phyloP scores from a whole-genome alignment of 345 rosid species.

The Clarkia xantiana region DNA sequence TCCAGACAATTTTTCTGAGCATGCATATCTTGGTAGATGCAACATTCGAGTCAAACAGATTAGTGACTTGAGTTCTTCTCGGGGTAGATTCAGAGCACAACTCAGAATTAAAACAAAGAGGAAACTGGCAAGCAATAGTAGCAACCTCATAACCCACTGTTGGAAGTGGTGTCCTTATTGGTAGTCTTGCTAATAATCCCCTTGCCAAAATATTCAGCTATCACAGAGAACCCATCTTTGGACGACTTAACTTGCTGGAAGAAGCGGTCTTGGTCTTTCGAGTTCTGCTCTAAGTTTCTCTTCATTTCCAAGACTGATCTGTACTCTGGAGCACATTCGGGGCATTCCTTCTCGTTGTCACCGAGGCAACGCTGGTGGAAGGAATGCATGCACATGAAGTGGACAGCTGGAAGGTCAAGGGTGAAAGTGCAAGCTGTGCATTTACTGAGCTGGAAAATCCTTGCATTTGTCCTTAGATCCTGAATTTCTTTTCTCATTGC shows the following conservation, averaged over 20 bases:
- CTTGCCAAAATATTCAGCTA: slow-evolving; percentile 93
- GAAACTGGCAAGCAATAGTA: neutral
- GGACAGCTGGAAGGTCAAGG: slow-evolving; percentile 94
- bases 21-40: no score
- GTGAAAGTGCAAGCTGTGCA: slow-evolving; percentile 93
- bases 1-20: no score
- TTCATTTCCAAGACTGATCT: slow-evolving; percentile 78
- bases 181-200: slow-evolving; percentile 83
- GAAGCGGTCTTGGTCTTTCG: slow-evolving; percentile 73
- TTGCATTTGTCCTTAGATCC: slow-evolving; percentile 88
- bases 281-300: slow-evolving; percentile 82
- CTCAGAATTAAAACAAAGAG: neutral
- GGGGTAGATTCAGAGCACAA: neutral
- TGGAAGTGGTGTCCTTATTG: slow-evolving; percentile 16
- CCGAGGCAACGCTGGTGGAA: slow-evolving; percentile 97
- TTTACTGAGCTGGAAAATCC: slow-evolving; percentile 99
- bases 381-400: slow-evolving; percentile 98
- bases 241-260: slow-evolving; percentile 84
- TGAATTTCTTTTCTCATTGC: slow-evolving; percentile 89
- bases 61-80: no score
- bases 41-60: no score
- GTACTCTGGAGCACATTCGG: slow-evolving; percentile 91
- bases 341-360: slow-evolving; percentile 96
- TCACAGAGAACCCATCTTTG: slow-evolving; percentile 93
- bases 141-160: slow-evolving; percentile 20